Base-by-base conservation (phyloP, 352 stramenopile species). In the Phytophthora aleatoria region DNA sequence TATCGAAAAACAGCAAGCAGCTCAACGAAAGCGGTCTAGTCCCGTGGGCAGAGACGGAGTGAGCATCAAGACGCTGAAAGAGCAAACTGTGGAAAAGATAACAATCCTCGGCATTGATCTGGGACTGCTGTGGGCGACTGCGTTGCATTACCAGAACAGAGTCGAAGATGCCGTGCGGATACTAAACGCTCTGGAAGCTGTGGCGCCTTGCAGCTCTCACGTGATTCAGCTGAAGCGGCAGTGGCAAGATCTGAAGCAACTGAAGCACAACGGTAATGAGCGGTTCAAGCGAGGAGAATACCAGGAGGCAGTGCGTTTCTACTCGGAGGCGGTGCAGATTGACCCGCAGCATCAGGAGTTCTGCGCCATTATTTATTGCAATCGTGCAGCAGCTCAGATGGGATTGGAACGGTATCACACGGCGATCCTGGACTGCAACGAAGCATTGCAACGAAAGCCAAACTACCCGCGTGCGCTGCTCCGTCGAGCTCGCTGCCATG, bases 381-480 rank as follows among this genome's bases (percentile, higher is more conserved):
- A 96, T 53, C 81, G 87, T 36, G 85, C 87, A 3, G 87, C 87
- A 24, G 87, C 87, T 35, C 73, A 90, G 26, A 96, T 96, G 87
- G 78, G 73, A 4, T 55, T 94, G 43, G 71, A 85, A 30, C 69
- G 79, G 24, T 92, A 79, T 55, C 69, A 86, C 38, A 85, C 73
- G 12, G 87, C 86, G 2, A 72, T 94, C 1, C 57, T 86, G 6
- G 87, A 96, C 64, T 96, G 87, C 39, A 83, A 92, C 24, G 77
- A 89, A 9, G 83, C 87, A 0, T 44, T 96, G 35, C 64, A 81
- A 57, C 72, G 82, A 10, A 90, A 93, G 42, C 61, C 77, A 8
- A 66, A 73, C 6, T 93, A 91, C 35, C 68, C 73, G 3, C 73
- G 85, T 7, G 83, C 81, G 5, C 52, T 91, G 15, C 49, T 95